phyloP scores from a whole-genome alignment of 306 rosid species.

The Myrica gale region DNA sequence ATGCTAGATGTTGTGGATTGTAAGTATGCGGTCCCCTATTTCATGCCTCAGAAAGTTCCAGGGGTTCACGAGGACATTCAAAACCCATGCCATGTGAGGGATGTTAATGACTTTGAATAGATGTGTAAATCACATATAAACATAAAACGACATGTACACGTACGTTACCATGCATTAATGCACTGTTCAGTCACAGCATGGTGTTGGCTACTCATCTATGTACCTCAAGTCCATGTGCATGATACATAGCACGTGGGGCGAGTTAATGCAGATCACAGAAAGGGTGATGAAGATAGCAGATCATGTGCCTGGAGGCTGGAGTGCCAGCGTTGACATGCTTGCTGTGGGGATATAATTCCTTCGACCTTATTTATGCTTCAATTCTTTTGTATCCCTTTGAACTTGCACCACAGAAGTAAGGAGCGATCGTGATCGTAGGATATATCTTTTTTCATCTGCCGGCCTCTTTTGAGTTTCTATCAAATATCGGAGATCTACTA shows the following conservation, averaged over 20 bases:
- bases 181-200: background rate
- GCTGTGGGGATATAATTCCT: no score
- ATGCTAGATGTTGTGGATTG: background rate
- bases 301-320: conserved; percentile 43
- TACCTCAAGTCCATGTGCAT: background rate
- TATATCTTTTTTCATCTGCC: no score
- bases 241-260: conserved; percentile 15
- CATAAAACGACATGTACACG: conserved; percentile 22
- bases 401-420: background rate
- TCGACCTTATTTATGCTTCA: no score
- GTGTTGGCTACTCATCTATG: background rate
- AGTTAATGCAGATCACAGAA: conserved; percentile 26
- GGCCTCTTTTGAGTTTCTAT: no score
- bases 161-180: conserved; percentile 15
- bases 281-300: conserved; percentile 15
- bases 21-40: conserved; percentile 35
- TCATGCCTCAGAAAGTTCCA: conserved; percentile 22
- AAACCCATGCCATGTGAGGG: conserved; percentile 47
- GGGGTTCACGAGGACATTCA: conserved; percentile 29
- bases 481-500: no score
- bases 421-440: no score
- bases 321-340: background rate
- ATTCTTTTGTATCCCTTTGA: background rate
- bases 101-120: conserved; percentile 29
- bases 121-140: conserved; percentile 6